A percentile compares a stretch with the other conserved stretches of the same genome.
phyloP scores from a whole-genome alignment of 129 eudicot genomes.

The Saussurea involucrata region DNA sequence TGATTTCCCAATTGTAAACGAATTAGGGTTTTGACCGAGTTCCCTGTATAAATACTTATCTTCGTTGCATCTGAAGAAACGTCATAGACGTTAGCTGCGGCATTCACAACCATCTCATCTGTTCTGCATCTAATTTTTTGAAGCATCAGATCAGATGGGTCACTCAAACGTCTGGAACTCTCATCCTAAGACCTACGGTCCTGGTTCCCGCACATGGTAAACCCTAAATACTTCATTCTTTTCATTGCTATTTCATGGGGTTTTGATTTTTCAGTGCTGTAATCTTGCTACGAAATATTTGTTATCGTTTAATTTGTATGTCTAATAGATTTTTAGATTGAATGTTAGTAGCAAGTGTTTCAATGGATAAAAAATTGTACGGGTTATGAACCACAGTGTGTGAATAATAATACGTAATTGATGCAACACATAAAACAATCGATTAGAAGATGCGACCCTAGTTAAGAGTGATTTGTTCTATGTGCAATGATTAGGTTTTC shows the following conservation, averaged over 20 bases:
- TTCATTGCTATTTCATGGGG: background rate
- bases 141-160: constrained; percentile 28
- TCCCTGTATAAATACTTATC: background rate
- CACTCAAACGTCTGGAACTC: constrained; percentile 51
- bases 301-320: background rate
- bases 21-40: constrained; percentile 4
- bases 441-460: background rate
- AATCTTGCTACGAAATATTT: background rate
- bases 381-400: background rate
- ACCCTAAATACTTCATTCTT: background rate
- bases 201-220: constrained; percentile 50
- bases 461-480: background rate
- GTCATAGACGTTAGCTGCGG: background rate
- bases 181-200: constrained; percentile 51
- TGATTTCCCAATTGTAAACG: no score
- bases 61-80: background rate
- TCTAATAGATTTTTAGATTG: background rate
- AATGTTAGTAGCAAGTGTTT: background rate
- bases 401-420: background rate
- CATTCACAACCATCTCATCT: background rate
- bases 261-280: background rate
- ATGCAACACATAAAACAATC: background rate
- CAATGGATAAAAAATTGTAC: background rate
- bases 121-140: background rate
- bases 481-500: background rate